Base-by-base conservation (phyloP, 805 yeast species). In the Barnettozyma sp. region DNA sequence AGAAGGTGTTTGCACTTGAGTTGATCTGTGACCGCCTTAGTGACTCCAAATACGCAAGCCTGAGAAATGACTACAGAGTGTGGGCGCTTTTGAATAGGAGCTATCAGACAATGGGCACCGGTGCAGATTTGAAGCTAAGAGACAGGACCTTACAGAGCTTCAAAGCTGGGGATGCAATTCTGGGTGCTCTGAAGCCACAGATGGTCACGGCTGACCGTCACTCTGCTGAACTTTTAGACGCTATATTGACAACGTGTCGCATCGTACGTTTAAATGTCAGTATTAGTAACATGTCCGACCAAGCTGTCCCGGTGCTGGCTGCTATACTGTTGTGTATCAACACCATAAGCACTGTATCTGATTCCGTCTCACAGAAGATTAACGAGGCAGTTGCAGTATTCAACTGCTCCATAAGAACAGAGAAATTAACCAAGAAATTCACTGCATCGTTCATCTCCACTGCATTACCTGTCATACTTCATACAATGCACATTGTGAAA, bases 1-100 rank as follows among this genome's bases (percentile, higher is more conserved):
- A 60, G 36, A 66, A 68, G 17, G 49, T 56, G 1, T 82, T 82
- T 43, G 58, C 79, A 4, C 62, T 79, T 33, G 83, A 77, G 32
- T 59, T 82, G 22, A 41, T 81, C 1, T 64, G 73, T 34, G 85
- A 79, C 49, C 62, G 87, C 36, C 54, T 81, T 48, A 69, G 70
- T 38, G 83, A 76, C 38, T 41, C 44, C 8, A 66, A 65, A 30
- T 52, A 56, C n/a, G 42, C 54, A 3, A 42, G 50, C 6, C 76
- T 76, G 62, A 75, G 68, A 45, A 50, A 38, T n/a, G 56, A 60
- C 36, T 37, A 50, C 2, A 48, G 53, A 2, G 56, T 71, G 2
- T 82, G 90, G 90, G 38, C 41, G 10, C 54, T 78, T 8, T 68
- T 76, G 45, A 50, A 53, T 34, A 48, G 49, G 13, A 53, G 62